Percentiles rank a stretch among this genome's conserved stretches.
Evolutionary conservation across 352 stramenopile species (phyloP).

Genomic region (Lagenidium giganteum): DNA sequence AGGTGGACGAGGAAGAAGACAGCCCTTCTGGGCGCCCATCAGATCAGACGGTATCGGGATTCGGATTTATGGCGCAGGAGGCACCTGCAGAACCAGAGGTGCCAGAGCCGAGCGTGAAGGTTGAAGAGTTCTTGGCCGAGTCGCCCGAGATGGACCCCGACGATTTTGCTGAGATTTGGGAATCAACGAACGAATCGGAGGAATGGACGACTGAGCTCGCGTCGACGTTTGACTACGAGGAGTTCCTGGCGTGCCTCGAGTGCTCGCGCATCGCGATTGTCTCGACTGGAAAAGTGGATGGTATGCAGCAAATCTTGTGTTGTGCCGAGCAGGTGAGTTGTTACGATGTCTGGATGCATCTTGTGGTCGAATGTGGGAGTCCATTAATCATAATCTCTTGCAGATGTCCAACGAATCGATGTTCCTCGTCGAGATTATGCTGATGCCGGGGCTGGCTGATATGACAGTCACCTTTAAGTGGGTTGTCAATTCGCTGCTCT

Average conservation of each 20-base stretch:
- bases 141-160: conserved; percentile 34
- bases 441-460: conserved; percentile 73
- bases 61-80: conserved; percentile 28
- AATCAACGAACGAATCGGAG: conserved; percentile 72
- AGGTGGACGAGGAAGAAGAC: conserved; percentile 33
- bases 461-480: conserved; percentile 85
- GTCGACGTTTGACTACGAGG: conserved; percentile 42
- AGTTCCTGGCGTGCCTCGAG: conserved; percentile 61
- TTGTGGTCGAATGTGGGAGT: background rate
- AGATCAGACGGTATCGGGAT: conserved; percentile 25
- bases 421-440: conserved; percentile 76
- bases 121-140: conserved; percentile 58
- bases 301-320: conserved; percentile 76
- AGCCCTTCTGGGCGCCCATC: conserved; percentile 42
- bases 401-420: conserved; percentile 46
- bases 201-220: conserved; percentile 68
- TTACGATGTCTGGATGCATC: too few relatives aligned
- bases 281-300: conserved; percentile 70
- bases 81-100: conserved; percentile 9
- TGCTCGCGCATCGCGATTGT: conserved; percentile 55
- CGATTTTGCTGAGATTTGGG: conserved; percentile 74
- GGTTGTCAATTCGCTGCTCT: conserved; percentile 84
- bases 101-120: conserved; percentile 24
- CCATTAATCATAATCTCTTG: background rate
- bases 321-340: conserved; percentile 77